Conservation (phyloP, 106 monocot genomes). For the Acanthochlamys bracteata region DNA sequence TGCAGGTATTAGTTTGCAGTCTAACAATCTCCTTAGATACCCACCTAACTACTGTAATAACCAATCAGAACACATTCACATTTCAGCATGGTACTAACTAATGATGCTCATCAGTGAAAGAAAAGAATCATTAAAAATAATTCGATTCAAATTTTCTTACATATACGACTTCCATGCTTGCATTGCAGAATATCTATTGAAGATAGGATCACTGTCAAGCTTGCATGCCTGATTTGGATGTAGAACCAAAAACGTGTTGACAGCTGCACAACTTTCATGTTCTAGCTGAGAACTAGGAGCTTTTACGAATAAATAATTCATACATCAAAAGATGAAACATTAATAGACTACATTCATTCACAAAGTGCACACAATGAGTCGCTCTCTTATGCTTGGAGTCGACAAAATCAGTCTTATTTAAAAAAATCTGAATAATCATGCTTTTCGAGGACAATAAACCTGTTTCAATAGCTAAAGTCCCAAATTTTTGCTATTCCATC, state of each 20-base stretch:
- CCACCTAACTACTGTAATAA: too few relatives aligned
- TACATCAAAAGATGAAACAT: not conserved
- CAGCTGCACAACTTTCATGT: constrained; percentile 97
- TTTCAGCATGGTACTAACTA: too few relatives aligned
- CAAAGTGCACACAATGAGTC: too few relatives aligned
- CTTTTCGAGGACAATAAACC: not conserved
- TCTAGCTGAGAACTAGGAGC: constrained; percentile 88
- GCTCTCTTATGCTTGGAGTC: too few relatives aligned
- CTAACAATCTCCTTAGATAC: too few relatives aligned
- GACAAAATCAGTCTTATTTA: too few relatives aligned
- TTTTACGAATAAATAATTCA: constrained; percentile 15
- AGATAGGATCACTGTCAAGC: not conserved
- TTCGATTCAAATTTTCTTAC: not conserved
- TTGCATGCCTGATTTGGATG: constrained; percentile 87
- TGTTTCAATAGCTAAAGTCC: constrained; percentile 71
- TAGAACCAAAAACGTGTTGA: constrained; percentile 87
- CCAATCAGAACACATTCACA: too few relatives aligned
- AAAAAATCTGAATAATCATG: not conserved
- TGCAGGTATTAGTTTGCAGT: too few relatives aligned
- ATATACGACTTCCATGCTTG: not conserved
- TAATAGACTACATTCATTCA: not conserved
- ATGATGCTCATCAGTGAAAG: too few relatives aligned
- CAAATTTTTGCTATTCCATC: constrained; percentile 96
- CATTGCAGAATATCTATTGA: not conserved
- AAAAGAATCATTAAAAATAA: too few relatives aligned